A percentile compares a stretch with the other conserved stretches of the same genome.
Conservation (phyloP, 1,284 basidiomycete genomes). For the Cutaneotrichosporon spelunceum region DNA sequence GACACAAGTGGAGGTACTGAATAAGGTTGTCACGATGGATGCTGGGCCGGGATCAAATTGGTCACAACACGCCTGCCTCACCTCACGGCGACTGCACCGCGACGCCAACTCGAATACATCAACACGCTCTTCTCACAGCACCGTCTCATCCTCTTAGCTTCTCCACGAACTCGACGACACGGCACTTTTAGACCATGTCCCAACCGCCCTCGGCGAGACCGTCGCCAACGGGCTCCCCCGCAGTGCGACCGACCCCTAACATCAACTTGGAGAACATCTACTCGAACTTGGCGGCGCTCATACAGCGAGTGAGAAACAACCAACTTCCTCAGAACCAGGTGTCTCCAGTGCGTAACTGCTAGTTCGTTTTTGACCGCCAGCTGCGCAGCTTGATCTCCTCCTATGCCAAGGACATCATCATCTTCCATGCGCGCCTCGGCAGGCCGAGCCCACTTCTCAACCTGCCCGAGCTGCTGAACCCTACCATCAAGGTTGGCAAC, state of each 20-base stretch:
- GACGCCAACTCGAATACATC: background rate
- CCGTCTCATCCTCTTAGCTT: background rate
- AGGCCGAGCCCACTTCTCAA: constrained; percentile 21
- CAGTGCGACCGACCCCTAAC: constrained; percentile 10
- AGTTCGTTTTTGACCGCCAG: constrained; percentile 10
- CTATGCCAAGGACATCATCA: constrained; percentile 27
- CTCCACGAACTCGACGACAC: background rate
- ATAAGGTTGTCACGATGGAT: no score
- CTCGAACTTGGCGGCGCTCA: constrained; percentile 24
- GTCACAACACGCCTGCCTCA: background rate
- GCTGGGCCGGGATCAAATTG: no score
- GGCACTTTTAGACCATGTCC: background rate
- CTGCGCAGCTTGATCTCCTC: constrained; percentile 24
- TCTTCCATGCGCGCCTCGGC: constrained; percentile 27
- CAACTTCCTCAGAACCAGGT: constrained; percentile 20
- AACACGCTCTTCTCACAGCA: background rate
- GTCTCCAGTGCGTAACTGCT: constrained; percentile 11
- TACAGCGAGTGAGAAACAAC: constrained; percentile 22
- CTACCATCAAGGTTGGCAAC: constrained; percentile 21
- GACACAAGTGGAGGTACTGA: no score
- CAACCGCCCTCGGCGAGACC: constrained; percentile 16
- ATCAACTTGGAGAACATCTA: constrained; percentile 27
- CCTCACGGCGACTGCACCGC: background rate
- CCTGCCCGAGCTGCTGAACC: constrained; percentile 28
- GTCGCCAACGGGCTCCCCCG: constrained; percentile 21